Evolutionary conservation across 2,329 filamentous ascomycete genomes (phyloP), one percentile per base, ranked within the genome.

Genomic region (Fusarium domesticum): DNA sequence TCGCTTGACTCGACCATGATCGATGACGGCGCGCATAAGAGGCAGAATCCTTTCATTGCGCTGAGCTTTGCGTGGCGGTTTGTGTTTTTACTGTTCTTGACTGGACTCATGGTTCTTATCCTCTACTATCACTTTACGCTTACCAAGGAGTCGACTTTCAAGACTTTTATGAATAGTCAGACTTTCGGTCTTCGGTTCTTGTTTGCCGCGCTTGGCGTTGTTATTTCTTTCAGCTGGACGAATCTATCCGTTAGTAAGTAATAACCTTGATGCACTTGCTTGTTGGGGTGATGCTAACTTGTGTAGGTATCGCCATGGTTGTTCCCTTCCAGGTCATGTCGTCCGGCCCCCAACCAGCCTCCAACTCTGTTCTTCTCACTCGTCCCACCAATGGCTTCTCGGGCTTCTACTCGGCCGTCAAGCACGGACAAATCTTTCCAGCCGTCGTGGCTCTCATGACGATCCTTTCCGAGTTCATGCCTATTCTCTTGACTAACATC

Each of bases 381-480:
- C 65, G 69, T 0, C 66, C 68, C 2, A 72, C 70, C 0, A 75
- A 76, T 43, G 67, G 69, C 3, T 72, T 76, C 30, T 70, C 67
- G 1, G 74, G 72, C 1, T 47, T 78, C 15, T 60, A 54, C 51
- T 56, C 56, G 2, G 55, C 58, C 0, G 3, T 57, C 19, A 59
- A 58, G 31, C 53, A 60, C n/a, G 37, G 51, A 3, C 56, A 47
- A 62, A 64, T 50, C 6, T 73, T 73, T 45, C 63, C 74, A 1
- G 62, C 68, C 18, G 42, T 67, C 11, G 66, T 72, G 8, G 67
- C 71, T 0, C 49, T 69, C 5, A 69, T 71, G 36, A 64, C 71
- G 4, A 66, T 77, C 17, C 60, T 76, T 3, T 67, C 73, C 17
- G 74, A 78, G 37, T 69, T 76, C 37, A 67, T 78, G n/a, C 75